These are phyloP conservation scores for Cryptococcus depauperatus DNA, from an alignment of 1,284 basidiomycete species.

Conservation along the genomic window DNA sequence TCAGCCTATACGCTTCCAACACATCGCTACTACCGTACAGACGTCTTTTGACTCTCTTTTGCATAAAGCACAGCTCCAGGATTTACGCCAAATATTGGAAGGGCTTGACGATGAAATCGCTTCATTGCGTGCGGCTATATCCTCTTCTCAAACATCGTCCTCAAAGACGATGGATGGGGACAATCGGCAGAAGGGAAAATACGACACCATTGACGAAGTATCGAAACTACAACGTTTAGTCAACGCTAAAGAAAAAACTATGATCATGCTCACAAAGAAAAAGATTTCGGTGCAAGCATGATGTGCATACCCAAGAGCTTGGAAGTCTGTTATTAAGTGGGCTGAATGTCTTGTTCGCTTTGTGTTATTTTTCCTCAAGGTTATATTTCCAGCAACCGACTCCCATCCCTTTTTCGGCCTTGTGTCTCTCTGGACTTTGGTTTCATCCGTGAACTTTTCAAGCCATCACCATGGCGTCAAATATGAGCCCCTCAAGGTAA, in stretches of 20 bases:
- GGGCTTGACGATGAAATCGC: slow-evolving; percentile 35
- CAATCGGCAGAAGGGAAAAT: slow-evolving; percentile 9
- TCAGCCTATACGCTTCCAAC: slow-evolving; percentile 40
- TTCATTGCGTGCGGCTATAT: slow-evolving; percentile 16
- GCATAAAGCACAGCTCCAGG: slow-evolving; percentile 22
- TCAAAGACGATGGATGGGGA: not conserved
- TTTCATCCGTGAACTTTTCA: no score
- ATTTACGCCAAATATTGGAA: slow-evolving; percentile 27
- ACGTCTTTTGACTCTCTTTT: slow-evolving; percentile 28
- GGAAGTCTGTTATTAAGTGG: no score
- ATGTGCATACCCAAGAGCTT: no score
- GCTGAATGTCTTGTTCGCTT: no score
- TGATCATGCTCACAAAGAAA: slow-evolving; percentile 26
- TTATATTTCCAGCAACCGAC: no score
- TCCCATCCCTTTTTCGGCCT: no score
- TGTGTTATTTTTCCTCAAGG: no score
- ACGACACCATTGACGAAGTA: slow-evolving; percentile 31
- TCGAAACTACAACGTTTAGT: slow-evolving; percentile 33
- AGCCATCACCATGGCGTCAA: no score
- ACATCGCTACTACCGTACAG: slow-evolving; percentile 35
- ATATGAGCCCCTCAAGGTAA: no score
- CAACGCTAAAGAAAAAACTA: slow-evolving; percentile 31
- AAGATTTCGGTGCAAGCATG: not conserved
- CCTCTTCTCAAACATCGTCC: not conserved
- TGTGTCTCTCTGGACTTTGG: no score